Percentiles rank a stretch among this genome's conserved stretches.
Conservation (phyloP, 305 asterid species). For the Coffea humblotiana region DNA sequence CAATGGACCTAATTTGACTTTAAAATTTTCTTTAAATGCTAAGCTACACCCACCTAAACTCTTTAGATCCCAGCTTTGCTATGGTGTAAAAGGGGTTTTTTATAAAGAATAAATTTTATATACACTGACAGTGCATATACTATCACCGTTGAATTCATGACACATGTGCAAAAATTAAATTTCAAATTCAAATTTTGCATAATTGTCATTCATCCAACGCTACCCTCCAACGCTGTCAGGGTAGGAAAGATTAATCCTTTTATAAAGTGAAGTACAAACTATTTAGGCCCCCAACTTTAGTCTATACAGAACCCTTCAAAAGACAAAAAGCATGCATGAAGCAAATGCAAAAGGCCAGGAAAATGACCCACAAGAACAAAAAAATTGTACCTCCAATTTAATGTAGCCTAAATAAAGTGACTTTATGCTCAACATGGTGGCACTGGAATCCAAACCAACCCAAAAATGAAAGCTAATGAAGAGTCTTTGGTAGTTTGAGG, state of each 20-base stretch:
- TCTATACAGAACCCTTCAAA: slow-evolving; percentile 34
- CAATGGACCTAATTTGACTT: slow-evolving; percentile 31
- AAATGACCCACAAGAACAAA: slow-evolving; percentile 32
- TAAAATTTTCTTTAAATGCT: slow-evolving; percentile 26
- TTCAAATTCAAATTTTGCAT: no score
- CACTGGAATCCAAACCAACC: slow-evolving; percentile 30
- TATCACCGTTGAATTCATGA: no score
- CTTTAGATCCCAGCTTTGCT: slow-evolving; percentile 18
- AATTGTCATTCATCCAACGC: no score
- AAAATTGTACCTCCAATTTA: slow-evolving; percentile 25
- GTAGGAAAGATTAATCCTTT: neutral
- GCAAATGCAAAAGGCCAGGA: slow-evolving; percentile 25
- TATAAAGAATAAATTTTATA: no score
- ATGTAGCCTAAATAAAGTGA: slow-evolving; percentile 32
- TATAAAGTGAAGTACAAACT: slow-evolving; percentile 35
- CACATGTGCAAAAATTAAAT: no score
- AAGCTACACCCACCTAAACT: slow-evolving; percentile 21
- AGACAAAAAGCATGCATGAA: slow-evolving; percentile 37
- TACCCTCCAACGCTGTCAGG: no score
- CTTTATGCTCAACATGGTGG: slow-evolving; percentile 31
- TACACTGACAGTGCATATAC: no score
- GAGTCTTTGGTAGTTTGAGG: slow-evolving; percentile 22
- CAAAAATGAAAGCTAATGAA: slow-evolving; percentile 1
- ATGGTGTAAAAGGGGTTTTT: neutral
- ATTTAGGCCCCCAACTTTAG: slow-evolving; percentile 29